Percentiles rank a stretch among this genome's conserved stretches.
phyloP scores from a whole-genome alignment of 179 eudicot species.

The Monotropa hypopitys region DNA sequence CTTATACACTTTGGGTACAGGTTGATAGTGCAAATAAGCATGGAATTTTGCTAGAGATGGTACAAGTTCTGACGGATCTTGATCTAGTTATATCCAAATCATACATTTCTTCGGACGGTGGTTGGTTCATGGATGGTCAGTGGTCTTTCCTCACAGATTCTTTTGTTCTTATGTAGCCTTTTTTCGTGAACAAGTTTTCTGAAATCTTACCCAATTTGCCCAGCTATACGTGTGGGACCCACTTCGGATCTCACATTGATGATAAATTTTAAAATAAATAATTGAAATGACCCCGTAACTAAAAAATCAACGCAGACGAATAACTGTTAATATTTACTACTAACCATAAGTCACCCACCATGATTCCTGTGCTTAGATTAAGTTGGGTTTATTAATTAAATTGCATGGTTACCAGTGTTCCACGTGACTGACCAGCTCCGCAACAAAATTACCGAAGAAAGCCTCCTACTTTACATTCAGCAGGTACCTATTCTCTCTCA shows the following conservation, averaged over 20 bases:
- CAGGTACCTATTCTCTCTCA: conserved; percentile 21
- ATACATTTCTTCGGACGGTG: conserved; percentile 49
- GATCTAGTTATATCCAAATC: conserved; percentile 46
- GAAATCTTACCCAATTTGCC: too few relatives aligned
- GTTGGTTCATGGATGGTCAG: conserved; percentile 63
- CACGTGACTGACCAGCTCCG: conserved; percentile 50
- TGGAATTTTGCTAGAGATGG: conserved; percentile 54
- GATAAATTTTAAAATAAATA: too few relatives aligned
- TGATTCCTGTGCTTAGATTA: neutral
- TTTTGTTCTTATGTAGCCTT: neutral
- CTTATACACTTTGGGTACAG: conserved; percentile 8
- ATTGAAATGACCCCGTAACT: too few relatives aligned
- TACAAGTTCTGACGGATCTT: conserved; percentile 47
- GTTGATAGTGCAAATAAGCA: conserved; percentile 50
- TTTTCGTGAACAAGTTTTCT: neutral
- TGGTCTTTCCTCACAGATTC: neutral
- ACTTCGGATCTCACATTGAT: too few relatives aligned
- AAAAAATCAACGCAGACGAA: too few relatives aligned
- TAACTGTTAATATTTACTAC: too few relatives aligned
- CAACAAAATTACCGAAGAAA: conserved; percentile 39
- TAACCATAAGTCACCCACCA: conserved; percentile 7
- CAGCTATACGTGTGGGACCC: too few relatives aligned
- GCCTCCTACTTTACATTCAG: conserved; percentile 31
- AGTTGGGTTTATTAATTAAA: conserved; percentile 4
- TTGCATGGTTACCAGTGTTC: conserved; percentile 31